These are phyloP conservation scores for Fusarium vanettenii DNA, from an alignment of 2,329 filamentous ascomycete species.

Conservation along the genomic window DNA sequence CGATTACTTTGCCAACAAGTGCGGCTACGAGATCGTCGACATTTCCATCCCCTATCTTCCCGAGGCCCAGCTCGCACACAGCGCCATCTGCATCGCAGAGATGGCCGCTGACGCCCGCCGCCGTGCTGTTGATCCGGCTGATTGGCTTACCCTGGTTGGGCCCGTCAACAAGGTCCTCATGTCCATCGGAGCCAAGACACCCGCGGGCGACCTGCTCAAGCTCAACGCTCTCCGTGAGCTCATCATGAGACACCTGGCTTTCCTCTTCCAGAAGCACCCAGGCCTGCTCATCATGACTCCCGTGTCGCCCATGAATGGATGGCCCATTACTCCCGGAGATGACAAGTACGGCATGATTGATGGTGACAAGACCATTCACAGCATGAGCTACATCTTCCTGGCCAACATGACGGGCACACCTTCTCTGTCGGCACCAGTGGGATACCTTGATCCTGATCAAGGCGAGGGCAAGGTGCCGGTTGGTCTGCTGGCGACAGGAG, in stretches of 20 bases:
- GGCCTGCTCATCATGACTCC: slow-evolving; percentile 84
- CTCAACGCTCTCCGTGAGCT: slow-evolving; percentile 79
- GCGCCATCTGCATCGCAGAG: slow-evolving; percentile 81
- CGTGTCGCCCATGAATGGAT: slow-evolving; percentile 80
- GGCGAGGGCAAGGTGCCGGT: slow-evolving; percentile 71
- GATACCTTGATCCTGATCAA: slow-evolving; percentile 70
- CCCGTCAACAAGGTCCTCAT: slow-evolving; percentile 78
- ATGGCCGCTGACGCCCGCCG: slow-evolving; percentile 62
- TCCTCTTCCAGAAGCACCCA: slow-evolving; percentile 76
- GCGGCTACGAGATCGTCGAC: slow-evolving; percentile 63
- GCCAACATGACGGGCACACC: slow-evolving; percentile 87
- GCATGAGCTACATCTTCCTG: slow-evolving; percentile 88
- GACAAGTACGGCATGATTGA: slow-evolving; percentile 80
- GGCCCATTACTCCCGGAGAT: slow-evolving; percentile 70
- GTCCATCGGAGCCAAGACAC: slow-evolving; percentile 71
- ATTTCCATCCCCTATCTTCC: slow-evolving; percentile 74
- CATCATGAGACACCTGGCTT: slow-evolving; percentile 82
- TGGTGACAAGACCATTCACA: slow-evolving; percentile 76
- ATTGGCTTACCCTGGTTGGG: slow-evolving; percentile 68
- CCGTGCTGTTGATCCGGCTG: slow-evolving; percentile 55
- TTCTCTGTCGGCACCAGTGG: slow-evolving; percentile 78
- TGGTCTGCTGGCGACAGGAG: slow-evolving; percentile 71
- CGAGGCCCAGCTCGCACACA: slow-evolving; percentile 81
- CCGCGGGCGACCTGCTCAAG: slow-evolving; percentile 76
- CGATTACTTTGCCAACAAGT: slow-evolving; percentile 64